These are phyloP conservation scores for Tetracladium setigerum DNA, from an alignment of 495 filamentous ascomycete species.

Conservation along the genomic window DNA sequence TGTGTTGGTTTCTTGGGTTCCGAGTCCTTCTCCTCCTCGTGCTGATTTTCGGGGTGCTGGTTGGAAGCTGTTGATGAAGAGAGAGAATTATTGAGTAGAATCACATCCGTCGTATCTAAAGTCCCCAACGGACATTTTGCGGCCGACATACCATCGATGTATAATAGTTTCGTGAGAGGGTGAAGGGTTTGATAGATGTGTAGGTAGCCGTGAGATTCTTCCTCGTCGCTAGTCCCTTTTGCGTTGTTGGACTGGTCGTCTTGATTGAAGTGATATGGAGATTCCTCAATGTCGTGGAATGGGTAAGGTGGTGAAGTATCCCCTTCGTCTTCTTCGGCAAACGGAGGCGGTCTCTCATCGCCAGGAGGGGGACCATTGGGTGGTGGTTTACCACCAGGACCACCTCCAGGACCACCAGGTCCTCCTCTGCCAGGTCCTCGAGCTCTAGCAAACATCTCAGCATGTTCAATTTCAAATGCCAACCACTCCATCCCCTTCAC, in stretches of 20 bases:
- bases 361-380: too few relatives aligned
- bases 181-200: conserved; percentile 44
- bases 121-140: conserved; percentile 52
- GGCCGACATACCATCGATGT: conserved; percentile 55
- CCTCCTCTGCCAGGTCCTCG: conserved; percentile 2
- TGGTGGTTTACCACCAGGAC: too few relatives aligned
- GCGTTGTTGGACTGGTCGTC: neutral
- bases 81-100: conserved; percentile 26
- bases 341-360: too few relatives aligned
- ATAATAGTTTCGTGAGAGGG: conserved; percentile 43
- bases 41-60: conserved; percentile 11
- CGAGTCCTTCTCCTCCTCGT: conserved; percentile 15
- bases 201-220: conserved; percentile 36
- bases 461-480: conserved; percentile 64
- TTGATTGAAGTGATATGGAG: too few relatives aligned
- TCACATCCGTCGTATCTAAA: conserved; percentile 50
- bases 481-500: conserved; percentile 56
- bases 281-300: too few relatives aligned
- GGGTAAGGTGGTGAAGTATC: too few relatives aligned
- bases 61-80: too few relatives aligned
- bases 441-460: conserved; percentile 45
- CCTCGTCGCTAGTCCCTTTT: neutral
- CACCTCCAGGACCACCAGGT: conserved; percentile 5
- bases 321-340: too few relatives aligned
- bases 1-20: neutral